Conservation (phyloP, 2,329 filamentous ascomycete species). For the Exophiala mesophila region DNA sequence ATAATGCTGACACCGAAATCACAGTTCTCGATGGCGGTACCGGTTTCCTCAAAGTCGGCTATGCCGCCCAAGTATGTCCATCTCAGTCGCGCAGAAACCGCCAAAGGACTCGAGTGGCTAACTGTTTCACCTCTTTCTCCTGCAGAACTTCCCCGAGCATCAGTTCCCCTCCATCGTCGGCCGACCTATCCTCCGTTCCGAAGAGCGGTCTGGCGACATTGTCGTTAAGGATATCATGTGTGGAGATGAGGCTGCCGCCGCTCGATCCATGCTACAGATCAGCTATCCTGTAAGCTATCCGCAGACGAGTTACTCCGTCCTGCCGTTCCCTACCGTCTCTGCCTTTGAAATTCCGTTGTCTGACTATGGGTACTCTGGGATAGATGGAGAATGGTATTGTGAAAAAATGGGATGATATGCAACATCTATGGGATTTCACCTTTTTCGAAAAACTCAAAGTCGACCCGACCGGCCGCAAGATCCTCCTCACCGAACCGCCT, state of each 20-base stretch:
- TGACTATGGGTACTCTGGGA: conserved; percentile 1
- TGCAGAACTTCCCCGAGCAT: conserved; percentile 94
- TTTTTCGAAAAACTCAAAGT: conserved; percentile 97
- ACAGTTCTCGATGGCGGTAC: conserved; percentile 98
- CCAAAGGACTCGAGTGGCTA: conserved; percentile 1
- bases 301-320: too few relatives aligned
- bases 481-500: conserved; percentile 91
- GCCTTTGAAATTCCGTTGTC: too few relatives aligned
- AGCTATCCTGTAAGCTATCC: conserved; percentile 72
- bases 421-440: conserved; percentile 98
- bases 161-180: conserved; percentile 98
- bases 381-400: conserved; percentile 99
- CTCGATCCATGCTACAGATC: conserved; percentile 95
- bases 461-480: conserved; percentile 87
- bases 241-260: conserved; percentile 93
- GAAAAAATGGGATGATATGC: conserved; percentile 99
- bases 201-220: conserved; percentile 73
- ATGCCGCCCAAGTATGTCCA: conserved; percentile 73
- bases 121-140: neutral
- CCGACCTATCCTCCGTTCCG: conserved; percentile 91
- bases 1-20: conserved; percentile 29
- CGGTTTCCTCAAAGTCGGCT: conserved; percentile 99
- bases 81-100: conserved; percentile 1
- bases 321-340: too few relatives aligned
- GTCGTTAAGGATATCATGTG: conserved; percentile 98